Conservation (phyloP, 768 basidiomycete genomes). For the Naganishia onofrii region DNA sequence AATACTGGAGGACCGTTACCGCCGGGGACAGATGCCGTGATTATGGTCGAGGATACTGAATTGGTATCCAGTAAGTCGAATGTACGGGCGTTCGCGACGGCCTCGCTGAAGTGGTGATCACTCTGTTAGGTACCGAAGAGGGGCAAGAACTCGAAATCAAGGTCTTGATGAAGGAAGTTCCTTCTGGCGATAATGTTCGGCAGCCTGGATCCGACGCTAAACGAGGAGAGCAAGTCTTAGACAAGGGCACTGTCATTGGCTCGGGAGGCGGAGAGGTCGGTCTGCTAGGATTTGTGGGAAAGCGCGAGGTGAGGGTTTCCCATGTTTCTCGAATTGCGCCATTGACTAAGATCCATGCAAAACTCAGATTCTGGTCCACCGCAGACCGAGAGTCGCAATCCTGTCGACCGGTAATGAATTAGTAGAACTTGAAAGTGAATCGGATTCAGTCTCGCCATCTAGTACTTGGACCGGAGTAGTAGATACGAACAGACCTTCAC, state of each 20-base stretch:
- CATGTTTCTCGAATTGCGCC: background rate
- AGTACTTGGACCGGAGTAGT: conserved; percentile 68
- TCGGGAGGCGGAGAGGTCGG: conserved; percentile 78
- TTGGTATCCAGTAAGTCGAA: conserved; percentile 51
- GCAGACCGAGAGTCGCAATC: conserved; percentile 72
- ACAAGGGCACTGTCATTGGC: conserved; percentile 62
- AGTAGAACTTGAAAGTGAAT: conserved; percentile 60
- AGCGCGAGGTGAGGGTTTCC: conserved; percentile 60
- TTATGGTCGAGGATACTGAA: conserved; percentile 91
- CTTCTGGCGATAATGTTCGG: conserved; percentile 69
- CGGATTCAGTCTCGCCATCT: conserved; percentile 39
- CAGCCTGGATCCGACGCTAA: conserved; percentile 70
- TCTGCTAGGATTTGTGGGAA: conserved; percentile 73
- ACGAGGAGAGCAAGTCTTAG: conserved; percentile 63
- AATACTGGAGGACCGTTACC: conserved; percentile 85
- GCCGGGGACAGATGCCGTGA: conserved; percentile 68
- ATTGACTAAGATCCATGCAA: background rate
- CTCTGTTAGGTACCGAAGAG: conserved; percentile 49
- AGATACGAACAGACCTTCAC: conserved; percentile 81
- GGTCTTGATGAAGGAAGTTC: conserved; percentile 62
- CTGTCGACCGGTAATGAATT: conserved; percentile 86
- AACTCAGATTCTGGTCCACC: conserved; percentile 65
- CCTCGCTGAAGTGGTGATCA: background rate
- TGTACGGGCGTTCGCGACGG: background rate
- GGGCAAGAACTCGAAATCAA: conserved; percentile 71